Evolutionary conservation across 2,329 filamentous ascomycete genomes (phyloP).

Genomic region (Calonectria multiphialidica): DNA sequence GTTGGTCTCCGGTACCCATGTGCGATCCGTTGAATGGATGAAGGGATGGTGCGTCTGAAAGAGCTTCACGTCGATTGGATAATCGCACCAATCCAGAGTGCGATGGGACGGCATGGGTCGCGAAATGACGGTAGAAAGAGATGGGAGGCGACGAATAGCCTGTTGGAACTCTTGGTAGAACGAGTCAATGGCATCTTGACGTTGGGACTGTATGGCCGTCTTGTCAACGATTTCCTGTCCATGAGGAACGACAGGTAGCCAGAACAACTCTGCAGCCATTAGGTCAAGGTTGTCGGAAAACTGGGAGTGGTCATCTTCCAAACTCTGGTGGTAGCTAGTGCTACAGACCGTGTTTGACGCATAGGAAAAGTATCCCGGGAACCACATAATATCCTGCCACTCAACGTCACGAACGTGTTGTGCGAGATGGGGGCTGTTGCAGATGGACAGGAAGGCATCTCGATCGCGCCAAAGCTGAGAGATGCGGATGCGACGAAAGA

Average conservation of each 20-base stretch:
- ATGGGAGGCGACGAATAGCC: neutral
- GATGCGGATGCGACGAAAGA: conserved; percentile 2
- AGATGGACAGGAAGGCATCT: conserved; percentile 4
- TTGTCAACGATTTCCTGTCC: neutral
- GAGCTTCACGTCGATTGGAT: neutral
- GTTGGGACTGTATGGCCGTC: neutral
- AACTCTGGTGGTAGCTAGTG: no score
- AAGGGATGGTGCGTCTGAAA: neutral
- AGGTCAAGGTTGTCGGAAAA: neutral
- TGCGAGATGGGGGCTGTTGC: neutral
- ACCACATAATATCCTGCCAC: conserved; percentile 4
- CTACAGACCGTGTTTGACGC: no score
- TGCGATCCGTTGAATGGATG: neutral
- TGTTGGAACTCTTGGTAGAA: neutral
- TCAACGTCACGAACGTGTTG: neutral
- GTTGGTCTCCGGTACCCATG: neutral
- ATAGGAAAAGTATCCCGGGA: neutral
- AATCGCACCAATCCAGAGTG: neutral
- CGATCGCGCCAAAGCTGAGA: neutral
- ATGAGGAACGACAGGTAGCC: neutral
- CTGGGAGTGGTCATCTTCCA: neutral
- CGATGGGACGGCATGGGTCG: neutral
- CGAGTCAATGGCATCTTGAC: neutral
- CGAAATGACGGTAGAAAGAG: neutral
- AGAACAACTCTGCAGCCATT: neutral